Percentiles rank a stretch among this genome's conserved stretches.
phyloP scores from a whole-genome alignment of 768 basidiomycete genomes.

The button mushroom (Agaricus bisporus) region DNA sequence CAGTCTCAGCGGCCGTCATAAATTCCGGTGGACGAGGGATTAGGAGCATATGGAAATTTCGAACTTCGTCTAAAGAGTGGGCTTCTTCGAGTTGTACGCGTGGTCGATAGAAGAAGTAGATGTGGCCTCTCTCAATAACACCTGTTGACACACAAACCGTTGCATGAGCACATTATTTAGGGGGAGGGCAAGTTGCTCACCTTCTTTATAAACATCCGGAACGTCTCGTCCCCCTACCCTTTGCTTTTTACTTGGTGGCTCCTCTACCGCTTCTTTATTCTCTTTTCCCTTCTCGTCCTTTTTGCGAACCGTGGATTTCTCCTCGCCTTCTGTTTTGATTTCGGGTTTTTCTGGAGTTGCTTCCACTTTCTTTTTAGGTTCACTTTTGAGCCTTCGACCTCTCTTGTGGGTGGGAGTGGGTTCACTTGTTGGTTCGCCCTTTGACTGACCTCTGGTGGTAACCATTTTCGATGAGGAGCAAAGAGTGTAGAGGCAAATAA shows the following conservation, averaged over 20 bases:
- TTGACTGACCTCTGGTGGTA: slow-evolving; percentile 25
- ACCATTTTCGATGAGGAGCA: slow-evolving; percentile 18
- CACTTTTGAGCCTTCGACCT: slow-evolving; percentile 10
- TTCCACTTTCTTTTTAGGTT: slow-evolving; percentile 5
- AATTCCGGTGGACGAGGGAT: slow-evolving; percentile 49
- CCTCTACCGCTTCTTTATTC: slow-evolving; percentile 22
- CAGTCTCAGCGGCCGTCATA: slow-evolving; percentile 14
- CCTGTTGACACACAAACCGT: slow-evolving; percentile 24
- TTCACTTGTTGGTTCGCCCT: not conserved
- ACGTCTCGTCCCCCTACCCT: slow-evolving; percentile 9
- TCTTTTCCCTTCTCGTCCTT: slow-evolving; percentile 14
- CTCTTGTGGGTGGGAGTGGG: slow-evolving; percentile 12
- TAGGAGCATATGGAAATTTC: slow-evolving; percentile 54
- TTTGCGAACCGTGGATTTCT: slow-evolving; percentile 5
- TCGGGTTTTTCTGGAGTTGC: slow-evolving; percentile 5
- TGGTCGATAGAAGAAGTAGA: slow-evolving; percentile 63
- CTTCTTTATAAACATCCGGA: slow-evolving; percentile 14
- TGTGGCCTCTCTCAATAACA: slow-evolving; percentile 51
- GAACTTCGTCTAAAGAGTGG: slow-evolving; percentile 50
- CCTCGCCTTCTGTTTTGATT: slow-evolving; percentile 5
- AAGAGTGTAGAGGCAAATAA: not conserved
- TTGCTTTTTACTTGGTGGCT: slow-evolving; percentile 11
- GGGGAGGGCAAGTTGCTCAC: slow-evolving; percentile 3
- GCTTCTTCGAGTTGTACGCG: slow-evolving; percentile 48
- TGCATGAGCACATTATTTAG: not conserved